Base-by-base conservation (phyloP, 768 basidiomycete genomes). In the Coprinopsis strossmayeri region DNA sequence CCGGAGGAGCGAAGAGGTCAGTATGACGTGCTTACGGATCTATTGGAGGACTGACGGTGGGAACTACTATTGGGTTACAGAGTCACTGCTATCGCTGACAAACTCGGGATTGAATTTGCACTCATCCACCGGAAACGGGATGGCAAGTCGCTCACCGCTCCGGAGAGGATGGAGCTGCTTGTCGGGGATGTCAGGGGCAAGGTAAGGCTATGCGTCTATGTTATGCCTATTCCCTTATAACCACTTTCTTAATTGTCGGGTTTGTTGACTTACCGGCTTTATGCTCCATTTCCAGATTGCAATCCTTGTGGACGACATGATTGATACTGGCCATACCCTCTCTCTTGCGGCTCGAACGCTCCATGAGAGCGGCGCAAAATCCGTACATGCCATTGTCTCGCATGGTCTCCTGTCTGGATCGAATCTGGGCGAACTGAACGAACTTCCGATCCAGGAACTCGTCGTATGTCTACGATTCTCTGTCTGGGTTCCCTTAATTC, bases 301-400 rank as follows among this genome's bases (percentile, higher is more conserved):
- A 32, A 91, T 99, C 60, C 77, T 99, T 39, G 91, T 99, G 27
- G 96, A 99, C 64, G 96, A 99, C 61, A 98, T 99, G 95, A 87
- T 96, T 60, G 96, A 99, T 63, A 91, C 91, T 3, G 95, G 94
- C 11, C 77, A 73, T 30, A 98, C 96, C n/a, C 74, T 98, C 24
- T 73, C 80, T 12, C 70, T 95, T 12, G 96, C 96, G 10, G 82
- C 82, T 5, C 79, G 80, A 38, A 88, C 91, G n/a, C 73, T 99
- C 39, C 72, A 84, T 42, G 92, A 96, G 58, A 87, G 86, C 51
- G 96, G 96, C 18, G 95, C 93, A 3, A 86, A 78, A 59, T 77
- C 82, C 17, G 82, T 95, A 3, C 82, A 92, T 62, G 93, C 88
- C 1, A 65, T 98, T 32, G 85, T 96, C 48, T 94, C 93, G 38